phyloP scores from a whole-genome alignment of 176 grass and related monocot genomes.

The Tillandsia leiboldiana region DNA sequence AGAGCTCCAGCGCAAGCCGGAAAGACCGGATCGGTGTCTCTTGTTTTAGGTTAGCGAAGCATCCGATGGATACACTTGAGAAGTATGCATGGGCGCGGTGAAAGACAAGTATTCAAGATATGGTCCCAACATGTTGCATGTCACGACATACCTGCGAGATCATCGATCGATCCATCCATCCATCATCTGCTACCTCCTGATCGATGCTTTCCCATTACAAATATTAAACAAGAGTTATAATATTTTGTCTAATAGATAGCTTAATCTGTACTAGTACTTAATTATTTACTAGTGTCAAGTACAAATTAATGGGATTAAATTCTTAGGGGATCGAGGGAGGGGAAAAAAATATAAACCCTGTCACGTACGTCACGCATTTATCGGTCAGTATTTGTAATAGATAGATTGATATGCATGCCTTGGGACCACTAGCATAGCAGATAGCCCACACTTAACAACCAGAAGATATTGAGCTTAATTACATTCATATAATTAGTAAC shows the following conservation, averaged over 20 bases:
- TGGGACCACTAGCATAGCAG: constrained; percentile 2
- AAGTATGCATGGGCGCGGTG: background rate
- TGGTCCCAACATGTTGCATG: constrained; percentile 3
- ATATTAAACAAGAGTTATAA: too few species aligned
- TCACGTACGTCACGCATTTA: background rate
- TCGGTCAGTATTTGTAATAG: background rate
- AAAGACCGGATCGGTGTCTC: constrained; percentile 12
- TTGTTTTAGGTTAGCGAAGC: constrained; percentile 4
- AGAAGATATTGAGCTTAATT: background rate
- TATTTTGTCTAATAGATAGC: too few species aligned
- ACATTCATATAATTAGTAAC: background rate
- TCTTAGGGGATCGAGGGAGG: too few species aligned
- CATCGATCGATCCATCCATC: background rate
- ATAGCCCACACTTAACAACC: constrained; percentile 1
- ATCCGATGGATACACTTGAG: constrained; percentile 1
- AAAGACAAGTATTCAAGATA: background rate
- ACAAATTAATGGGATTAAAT: too few species aligned
- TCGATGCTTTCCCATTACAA: too few species aligned
- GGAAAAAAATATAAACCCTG: too few species aligned
- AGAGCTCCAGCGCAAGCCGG: background rate
- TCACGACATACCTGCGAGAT: background rate
- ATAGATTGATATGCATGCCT: background rate
- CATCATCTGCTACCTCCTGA: background rate
- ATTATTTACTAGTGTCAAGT: too few species aligned
- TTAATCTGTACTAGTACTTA: too few species aligned